Percentiles rank a stretch among this genome's conserved stretches.
Conservation (phyloP, 2,329 filamentous ascomycete genomes). For the Verticillium alfalfae region DNA sequence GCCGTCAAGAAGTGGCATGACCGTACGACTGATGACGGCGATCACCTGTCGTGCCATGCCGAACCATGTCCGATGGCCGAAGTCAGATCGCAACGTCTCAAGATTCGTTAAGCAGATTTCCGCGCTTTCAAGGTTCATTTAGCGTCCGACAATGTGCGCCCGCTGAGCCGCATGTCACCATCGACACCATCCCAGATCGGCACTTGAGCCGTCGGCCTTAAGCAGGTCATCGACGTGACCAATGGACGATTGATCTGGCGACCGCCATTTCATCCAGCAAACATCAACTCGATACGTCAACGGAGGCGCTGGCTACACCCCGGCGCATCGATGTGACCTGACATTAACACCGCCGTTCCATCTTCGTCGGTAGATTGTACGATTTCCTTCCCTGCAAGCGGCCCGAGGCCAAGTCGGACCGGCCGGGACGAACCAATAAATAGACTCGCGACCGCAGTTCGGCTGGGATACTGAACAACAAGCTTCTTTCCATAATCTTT, state of each 20-base stretch:
- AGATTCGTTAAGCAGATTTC: not conserved
- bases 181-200: not conserved
- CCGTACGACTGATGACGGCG: not conserved
- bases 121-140: not conserved
- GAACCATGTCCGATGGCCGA: not conserved
- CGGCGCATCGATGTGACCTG: not conserved
- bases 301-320: not conserved
- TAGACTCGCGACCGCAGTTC: not conserved
- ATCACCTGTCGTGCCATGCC: not conserved
- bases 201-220: not conserved
- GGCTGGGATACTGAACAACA: not conserved
- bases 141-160: not conserved
- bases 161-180: not conserved
- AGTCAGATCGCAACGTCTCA: not conserved
- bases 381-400: not conserved
- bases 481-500: slow-evolving; percentile 2
- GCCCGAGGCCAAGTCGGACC: too few species aligned
- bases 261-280: not conserved
- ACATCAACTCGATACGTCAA: not conserved
- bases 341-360: not conserved
- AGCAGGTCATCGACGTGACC: not conserved
- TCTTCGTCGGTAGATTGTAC: not conserved
- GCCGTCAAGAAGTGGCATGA: not conserved
- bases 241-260: not conserved
- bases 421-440: not conserved